Base-by-base conservation (phyloP, 1,284 basidiomycete genomes). In the Cryptococcus sp. region DNA sequence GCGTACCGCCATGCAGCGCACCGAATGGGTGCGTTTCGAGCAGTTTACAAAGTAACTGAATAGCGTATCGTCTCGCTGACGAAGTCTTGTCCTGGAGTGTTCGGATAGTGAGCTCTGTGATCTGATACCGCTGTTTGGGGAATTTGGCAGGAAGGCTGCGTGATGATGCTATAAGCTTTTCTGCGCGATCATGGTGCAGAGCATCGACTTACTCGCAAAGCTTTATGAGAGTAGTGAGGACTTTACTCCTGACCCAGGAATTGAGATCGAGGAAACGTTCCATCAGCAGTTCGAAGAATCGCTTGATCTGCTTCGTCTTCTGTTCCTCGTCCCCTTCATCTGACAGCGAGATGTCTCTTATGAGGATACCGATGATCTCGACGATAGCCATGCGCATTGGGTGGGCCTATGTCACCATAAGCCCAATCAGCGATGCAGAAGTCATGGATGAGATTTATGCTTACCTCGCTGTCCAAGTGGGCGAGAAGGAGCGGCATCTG, bases 371-470 rank as follows among this genome's bases (percentile, higher is more conserved):
- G 41, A 95, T 85, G 58, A 93, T 85, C 74, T 95, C 93, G 49
- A 96, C 85, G 55, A 96, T 83, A 0, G 90, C 91, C 81, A 93
- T 91, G 40, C 96, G 90, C 87, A 99, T 95, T 0, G 93, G 91
- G 71, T 98, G 96, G 0, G 92, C 89, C 90, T 93, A 22, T 39
- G 15, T 45, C 8, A 7, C 42, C 4, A 13, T 45, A 7, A 45
- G 57, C 58, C 40, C 63, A 23, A 50, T 19, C 52, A 50, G 48
- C 42, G 20, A 7, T 53, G 38, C 11, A 52, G 35, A 13, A 16
- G 19, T 16, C 15, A 22, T 30, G 3, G 43, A 43, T 19, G n/a
- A 20, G 23, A 23, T 7, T 3, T 35, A 1, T 13, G 71, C 84
- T 20, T 69, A 90, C 92, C 80, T 99, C 95, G 35, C 90, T 93